phyloP scores from a whole-genome alignment of 2,329 filamentous ascomycete species.

The Cladophialophora chaetospira region DNA sequence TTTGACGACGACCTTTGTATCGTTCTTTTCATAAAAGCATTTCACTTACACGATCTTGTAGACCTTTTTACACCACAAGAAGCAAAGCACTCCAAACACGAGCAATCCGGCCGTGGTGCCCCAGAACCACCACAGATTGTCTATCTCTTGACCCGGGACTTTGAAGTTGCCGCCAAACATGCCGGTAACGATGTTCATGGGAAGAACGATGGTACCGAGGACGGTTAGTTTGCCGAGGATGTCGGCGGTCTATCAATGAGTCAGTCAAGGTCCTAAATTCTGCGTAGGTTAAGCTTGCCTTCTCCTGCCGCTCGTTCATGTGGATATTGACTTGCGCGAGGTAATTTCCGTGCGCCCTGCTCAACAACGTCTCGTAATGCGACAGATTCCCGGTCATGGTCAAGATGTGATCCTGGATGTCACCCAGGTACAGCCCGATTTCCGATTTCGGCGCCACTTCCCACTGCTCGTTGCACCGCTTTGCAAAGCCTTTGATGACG shows the following conservation, averaged over 20 bases:
- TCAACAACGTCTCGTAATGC: conserved; percentile 96
- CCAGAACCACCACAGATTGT: conserved; percentile 76
- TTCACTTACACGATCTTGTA: conserved; percentile 69
- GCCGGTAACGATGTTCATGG: conserved; percentile 98
- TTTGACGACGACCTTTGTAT: too few relatives aligned
- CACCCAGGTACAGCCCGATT: conserved; percentile 94
- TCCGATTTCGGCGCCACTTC: conserved; percentile 92
- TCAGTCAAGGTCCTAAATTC: background rate
- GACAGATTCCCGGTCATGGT: conserved; percentile 97
- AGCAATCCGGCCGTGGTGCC: conserved; percentile 73
- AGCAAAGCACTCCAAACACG: conserved; percentile 78
- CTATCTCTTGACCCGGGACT: conserved; percentile 86
- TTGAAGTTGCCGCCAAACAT: conserved; percentile 74
- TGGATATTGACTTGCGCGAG: conserved; percentile 99
- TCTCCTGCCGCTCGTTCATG: conserved; percentile 97
- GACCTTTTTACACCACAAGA: conserved; percentile 77
- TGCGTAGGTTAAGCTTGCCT: conserved; percentile 43
- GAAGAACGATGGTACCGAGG: conserved; percentile 91
- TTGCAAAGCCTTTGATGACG: conserved; percentile 98
- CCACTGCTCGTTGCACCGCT: conserved; percentile 97
- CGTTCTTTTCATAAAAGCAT: too few relatives aligned
- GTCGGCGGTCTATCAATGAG: conserved; percentile 68
- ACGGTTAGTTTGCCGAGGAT: conserved; percentile 94
- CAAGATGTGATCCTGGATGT: conserved; percentile 98
- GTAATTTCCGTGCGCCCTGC: conserved; percentile 91